These are phyloP conservation scores for Xylariaceae sp. DNA, from an alignment of 2,329 filamentous ascomycete species.

Conservation along the genomic window DNA sequence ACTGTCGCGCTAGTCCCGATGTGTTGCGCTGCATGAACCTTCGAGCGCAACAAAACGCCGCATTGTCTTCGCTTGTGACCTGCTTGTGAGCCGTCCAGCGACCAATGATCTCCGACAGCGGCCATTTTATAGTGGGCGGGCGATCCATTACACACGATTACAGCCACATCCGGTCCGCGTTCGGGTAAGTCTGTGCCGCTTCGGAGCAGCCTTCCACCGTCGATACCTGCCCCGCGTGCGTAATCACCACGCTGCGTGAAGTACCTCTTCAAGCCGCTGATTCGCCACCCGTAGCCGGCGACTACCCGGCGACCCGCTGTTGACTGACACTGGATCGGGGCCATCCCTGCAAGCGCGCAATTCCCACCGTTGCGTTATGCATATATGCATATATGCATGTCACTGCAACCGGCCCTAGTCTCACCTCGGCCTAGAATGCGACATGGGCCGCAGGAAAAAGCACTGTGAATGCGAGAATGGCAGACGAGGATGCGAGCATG, in stretches of 20 bases:
- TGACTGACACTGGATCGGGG: not conserved
- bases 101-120: constrained; percentile 11
- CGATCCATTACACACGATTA: too few relatives aligned
- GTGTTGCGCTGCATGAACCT: constrained; percentile 5
- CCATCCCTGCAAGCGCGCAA: not conserved
- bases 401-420: not conserved
- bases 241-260: not conserved
- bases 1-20: not conserved
- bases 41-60: not conserved
- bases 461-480: not conserved
- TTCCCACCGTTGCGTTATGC: not conserved
- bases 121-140: not conserved
- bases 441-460: not conserved
- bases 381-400: not conserved
- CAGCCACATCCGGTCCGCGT: too few relatives aligned
- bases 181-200: too few relatives aligned
- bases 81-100: not conserved
- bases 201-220: too few relatives aligned
- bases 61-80: not conserved
- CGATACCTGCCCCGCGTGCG: too few relatives aligned
- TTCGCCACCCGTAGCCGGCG: not conserved
- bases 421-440: not conserved
- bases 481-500: not conserved
- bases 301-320: not conserved
- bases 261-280: not conserved